phyloP scores from a whole-genome alignment of 2,329 filamentous ascomycete species.

The Lecanoromycetidae sp. region DNA sequence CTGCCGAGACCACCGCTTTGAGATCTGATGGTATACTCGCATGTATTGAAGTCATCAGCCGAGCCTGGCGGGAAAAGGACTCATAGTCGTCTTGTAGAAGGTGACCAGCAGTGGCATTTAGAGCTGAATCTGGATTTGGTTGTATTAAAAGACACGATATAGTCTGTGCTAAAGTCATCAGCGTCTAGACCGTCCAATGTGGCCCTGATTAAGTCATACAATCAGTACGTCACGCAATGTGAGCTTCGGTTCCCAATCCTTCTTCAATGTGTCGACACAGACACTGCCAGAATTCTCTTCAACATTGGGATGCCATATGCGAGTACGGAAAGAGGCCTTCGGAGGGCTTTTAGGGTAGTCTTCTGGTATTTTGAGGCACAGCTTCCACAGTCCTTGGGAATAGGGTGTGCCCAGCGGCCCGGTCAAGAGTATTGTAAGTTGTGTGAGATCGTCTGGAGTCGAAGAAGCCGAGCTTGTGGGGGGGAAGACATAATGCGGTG shows the following conservation, averaged over 20 bases:
- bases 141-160: constrained; percentile 52
- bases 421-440: constrained; percentile 45
- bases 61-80: constrained; percentile 44
- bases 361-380: constrained; percentile 48
- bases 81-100: constrained; percentile 48
- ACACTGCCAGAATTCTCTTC: constrained; percentile 50
- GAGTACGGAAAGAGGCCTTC: constrained; percentile 48
- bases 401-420: constrained; percentile 51
- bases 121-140: constrained; percentile 51
- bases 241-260: constrained; percentile 48
- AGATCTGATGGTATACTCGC: constrained; percentile 40
- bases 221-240: constrained; percentile 48
- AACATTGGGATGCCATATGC: constrained; percentile 54
- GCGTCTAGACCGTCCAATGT: background rate
- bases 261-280: constrained; percentile 53
- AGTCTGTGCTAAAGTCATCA: constrained; percentile 28
- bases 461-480: constrained; percentile 26
- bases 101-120: constrained; percentile 49
- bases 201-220: constrained; percentile 24
- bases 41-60: constrained; percentile 51
- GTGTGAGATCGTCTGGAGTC: constrained; percentile 38
- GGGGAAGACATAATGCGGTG: constrained; percentile 51
- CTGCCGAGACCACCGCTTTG: constrained; percentile 36
- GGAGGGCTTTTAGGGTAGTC: constrained; percentile 35
- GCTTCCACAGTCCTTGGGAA: constrained; percentile 44